phyloP scores from a whole-genome alignment of 208 protist genomes.

The Wallacemonas sp. region DNA sequence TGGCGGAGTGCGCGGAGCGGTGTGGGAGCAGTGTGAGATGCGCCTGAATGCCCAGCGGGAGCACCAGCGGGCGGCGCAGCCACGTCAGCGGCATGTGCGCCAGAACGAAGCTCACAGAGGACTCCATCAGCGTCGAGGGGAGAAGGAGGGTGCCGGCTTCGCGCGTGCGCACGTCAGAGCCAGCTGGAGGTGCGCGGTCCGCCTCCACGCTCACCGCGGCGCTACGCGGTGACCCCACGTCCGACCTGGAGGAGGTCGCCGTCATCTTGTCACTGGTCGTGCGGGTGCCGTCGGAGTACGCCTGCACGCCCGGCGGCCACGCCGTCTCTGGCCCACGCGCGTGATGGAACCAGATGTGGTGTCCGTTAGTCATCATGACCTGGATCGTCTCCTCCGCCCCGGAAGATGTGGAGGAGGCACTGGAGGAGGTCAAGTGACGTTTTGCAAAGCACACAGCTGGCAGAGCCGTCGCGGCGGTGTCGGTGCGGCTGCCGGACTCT shows the following conservation, averaged over 20 bases:
- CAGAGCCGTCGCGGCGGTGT: background rate
- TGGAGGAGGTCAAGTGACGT: slow-evolving; percentile 7
- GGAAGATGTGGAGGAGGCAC: slow-evolving; percentile 19
- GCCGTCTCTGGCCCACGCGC: background rate
- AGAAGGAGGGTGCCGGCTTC: slow-evolving; percentile 11
- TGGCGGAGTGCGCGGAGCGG: slow-evolving; percentile 14
- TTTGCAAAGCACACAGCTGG: slow-evolving; percentile 22
- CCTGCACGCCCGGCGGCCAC: too few relatives aligned
- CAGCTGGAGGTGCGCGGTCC: background rate
- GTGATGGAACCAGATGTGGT: slow-evolving; percentile 42
- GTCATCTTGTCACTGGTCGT: too few relatives aligned
- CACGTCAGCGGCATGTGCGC: slow-evolving; percentile 59
- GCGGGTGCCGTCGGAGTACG: too few relatives aligned
- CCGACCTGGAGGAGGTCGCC: too few relatives aligned
- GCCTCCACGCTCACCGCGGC: background rate
- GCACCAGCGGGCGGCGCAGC: slow-evolving; percentile 58
- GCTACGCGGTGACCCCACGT: too few relatives aligned
- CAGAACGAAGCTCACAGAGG: slow-evolving; percentile 43
- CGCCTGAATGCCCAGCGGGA: slow-evolving; percentile 57
- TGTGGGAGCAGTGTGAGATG: slow-evolving; percentile 78
- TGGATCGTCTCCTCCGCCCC: slow-evolving; percentile 51
- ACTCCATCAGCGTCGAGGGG: slow-evolving; percentile 70
- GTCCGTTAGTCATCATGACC: slow-evolving; percentile 62
- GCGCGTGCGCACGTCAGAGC: background rate
- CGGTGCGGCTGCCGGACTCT: background rate